These are phyloP conservation scores for Malus fusca DNA, from an alignment of 306 rosid species.

Conservation along the genomic window DNA sequence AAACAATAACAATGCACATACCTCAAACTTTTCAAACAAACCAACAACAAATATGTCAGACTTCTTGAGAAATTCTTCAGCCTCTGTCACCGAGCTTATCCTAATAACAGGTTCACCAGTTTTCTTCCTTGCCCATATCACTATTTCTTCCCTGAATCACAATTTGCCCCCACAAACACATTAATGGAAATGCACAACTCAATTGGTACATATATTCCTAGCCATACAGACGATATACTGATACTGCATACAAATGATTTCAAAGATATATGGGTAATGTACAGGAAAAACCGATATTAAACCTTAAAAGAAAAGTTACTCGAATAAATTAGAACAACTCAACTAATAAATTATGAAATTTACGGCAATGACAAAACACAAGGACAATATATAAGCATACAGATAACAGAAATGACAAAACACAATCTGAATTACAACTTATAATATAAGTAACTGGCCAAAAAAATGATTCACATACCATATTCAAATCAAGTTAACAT, in stretches of 20 bases:
- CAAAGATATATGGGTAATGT: background rate
- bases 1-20: conserved; percentile 7
- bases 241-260: background rate
- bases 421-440: background rate
- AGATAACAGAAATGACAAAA: background rate
- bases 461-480: background rate
- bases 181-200: background rate
- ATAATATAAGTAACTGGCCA: background rate
- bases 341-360: too few relatives aligned
- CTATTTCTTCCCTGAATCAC: conserved; percentile 75
- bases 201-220: background rate
- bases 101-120: conserved; percentile 62
- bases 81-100: conserved; percentile 42
- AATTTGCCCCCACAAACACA: conserved; percentile 10
- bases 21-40: conserved; percentile 63
- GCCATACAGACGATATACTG: background rate
- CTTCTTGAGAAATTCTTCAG: conserved; percentile 56
- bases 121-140: conserved; percentile 74
- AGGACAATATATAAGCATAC: background rate
- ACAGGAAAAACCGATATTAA: background rate
- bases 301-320: background rate
- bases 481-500: background rate
- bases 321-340: background rate
- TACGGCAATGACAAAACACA: background rate
- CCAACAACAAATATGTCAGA: conserved; percentile 57